phyloP scores from a whole-genome alignment of 768 basidiomycete genomes.

The Grammothele lineata region DNA sequence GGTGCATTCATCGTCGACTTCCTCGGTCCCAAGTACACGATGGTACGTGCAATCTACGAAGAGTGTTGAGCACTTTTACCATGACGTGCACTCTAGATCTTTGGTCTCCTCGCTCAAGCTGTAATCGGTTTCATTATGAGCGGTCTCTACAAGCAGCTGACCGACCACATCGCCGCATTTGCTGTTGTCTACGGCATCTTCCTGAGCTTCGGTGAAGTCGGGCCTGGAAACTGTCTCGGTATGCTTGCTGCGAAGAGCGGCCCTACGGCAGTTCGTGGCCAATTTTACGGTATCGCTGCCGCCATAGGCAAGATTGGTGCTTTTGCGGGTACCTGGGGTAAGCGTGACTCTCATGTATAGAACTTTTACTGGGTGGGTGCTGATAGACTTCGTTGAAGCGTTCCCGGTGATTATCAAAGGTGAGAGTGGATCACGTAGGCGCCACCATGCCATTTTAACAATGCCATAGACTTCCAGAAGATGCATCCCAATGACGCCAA shows the following conservation, averaged over 20 bases:
- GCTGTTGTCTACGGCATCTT: slow-evolving; percentile 91
- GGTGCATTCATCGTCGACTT: slow-evolving; percentile 77
- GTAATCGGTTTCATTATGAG: slow-evolving; percentile 88
- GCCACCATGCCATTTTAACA: too few species aligned
- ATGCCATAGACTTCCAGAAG: background rate
- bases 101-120: slow-evolving; percentile 63
- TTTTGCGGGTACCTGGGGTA: slow-evolving; percentile 79
- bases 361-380: background rate
- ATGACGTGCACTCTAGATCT: slow-evolving; percentile 41
- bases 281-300: slow-evolving; percentile 83
- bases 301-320: slow-evolving; percentile 85
- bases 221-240: slow-evolving; percentile 86
- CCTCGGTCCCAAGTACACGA: slow-evolving; percentile 70
- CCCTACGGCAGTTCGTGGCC: slow-evolving; percentile 82
- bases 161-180: slow-evolving; percentile 65
- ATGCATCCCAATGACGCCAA: slow-evolving; percentile 26
- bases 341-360: slow-evolving; percentile 20
- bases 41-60: slow-evolving; percentile 42
- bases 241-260: slow-evolving; percentile 81
- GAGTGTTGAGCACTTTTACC: background rate
- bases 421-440: too few species aligned
- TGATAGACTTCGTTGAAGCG: slow-evolving; percentile 33
- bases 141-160: slow-evolving; percentile 65
- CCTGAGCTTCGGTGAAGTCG: slow-evolving; percentile 83
- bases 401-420: slow-evolving; percentile 67